Evolutionary conservation across 805 yeast genomes (phyloP), one percentile per base, ranked within the genome.

Genomic region (Spathaspora gorwiae): DNA sequence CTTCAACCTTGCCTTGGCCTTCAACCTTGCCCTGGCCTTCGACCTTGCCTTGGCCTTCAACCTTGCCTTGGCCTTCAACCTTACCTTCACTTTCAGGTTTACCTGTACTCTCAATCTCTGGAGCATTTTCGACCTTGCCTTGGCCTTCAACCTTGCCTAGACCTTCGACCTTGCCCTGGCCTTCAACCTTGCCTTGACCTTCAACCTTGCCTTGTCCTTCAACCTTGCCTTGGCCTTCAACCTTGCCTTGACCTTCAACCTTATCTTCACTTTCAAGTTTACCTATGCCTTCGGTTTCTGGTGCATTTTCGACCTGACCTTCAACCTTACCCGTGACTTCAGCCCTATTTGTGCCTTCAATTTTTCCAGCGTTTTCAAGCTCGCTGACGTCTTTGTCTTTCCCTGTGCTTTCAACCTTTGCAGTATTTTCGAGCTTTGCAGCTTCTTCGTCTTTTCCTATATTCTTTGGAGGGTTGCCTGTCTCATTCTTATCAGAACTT

Each of bases 191-290:
- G 24, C 24, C 24, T 19, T 2, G 24, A 5, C 24, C 24, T 19
- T 37, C 13, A 4, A 12, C 13, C 5, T 32, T 32, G 35, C 39
- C 24, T 19, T 2, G 5, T 3, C 24, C 24, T 36, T 26, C 24
- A 5, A n/a, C 35, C 35, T 37, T 13, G 6, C 24, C 34, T 11
- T 42, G 43, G 7, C 49, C 46, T 44, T 48, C 52, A 13, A 45
- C 35, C 38, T 50, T 47, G 8, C 50, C 46, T 24, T 43, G 40
- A 31, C 43, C 43, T 29, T 29, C 32, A 2, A 50, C 49, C 41
- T 54, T 46, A 12, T 44, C 46, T 12, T 35, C 34, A 6, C 47
- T 36, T 42, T 44, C 42, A 29, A 48, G 36, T 26, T 43, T 48
- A n/a, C 43, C 47, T 9, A 41, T n/a, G 3, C 32, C 32, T 29